Base-by-base conservation (phyloP, 345 rosid species). In the Orychophragmus violaceus region DNA sequence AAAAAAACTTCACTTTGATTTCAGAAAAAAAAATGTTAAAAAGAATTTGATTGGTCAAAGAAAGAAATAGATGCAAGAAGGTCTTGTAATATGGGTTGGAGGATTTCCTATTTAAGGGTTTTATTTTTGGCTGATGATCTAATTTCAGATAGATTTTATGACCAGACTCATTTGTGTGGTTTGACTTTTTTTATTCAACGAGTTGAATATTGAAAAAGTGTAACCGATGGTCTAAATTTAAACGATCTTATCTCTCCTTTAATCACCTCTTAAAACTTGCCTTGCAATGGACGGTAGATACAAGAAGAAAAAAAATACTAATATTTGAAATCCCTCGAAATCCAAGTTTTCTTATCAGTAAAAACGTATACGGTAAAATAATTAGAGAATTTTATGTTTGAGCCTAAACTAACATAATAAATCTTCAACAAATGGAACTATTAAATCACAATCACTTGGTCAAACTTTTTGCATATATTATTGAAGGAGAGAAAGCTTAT, bases 111-210 rank as follows among this genome's bases (percentile, higher is more conserved):
- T 74, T 74, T 51, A 58, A 28, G 61, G 51, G 49, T 57, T 49
- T 58, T 66, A 72, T 74, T 66, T 74, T 74, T 59, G 68, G 77
- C 23, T 29, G 24, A 60, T 66, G 12, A 8, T 50, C 77, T 72
- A 72, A 64, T 64, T 72, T 72, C 65, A 49, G 70, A 48, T 46
- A 6, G 13, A 57, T 51, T 52, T 22, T 13, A 30, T 46, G n/a
- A 35, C 5, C 5, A 37, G 36, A 11, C 8, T 62, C 33, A 49
- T 70, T 53, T 62, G 41, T 61, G 61, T 61, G 61, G 68, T 59
- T 28, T 37, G 53, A 64, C 59, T 16, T 30, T 59, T 54, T 41
- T 42, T 30, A n/a, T n/a, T 30, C 19, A 67, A 49, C 24, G 16
- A 9, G 24, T 44, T 23, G 23, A 50, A 59, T 14, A 11, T 28